Evolutionary conservation across 192 early-diverging fungal species (phyloP).

Genomic region (Geranomyces michiganensis): DNA sequence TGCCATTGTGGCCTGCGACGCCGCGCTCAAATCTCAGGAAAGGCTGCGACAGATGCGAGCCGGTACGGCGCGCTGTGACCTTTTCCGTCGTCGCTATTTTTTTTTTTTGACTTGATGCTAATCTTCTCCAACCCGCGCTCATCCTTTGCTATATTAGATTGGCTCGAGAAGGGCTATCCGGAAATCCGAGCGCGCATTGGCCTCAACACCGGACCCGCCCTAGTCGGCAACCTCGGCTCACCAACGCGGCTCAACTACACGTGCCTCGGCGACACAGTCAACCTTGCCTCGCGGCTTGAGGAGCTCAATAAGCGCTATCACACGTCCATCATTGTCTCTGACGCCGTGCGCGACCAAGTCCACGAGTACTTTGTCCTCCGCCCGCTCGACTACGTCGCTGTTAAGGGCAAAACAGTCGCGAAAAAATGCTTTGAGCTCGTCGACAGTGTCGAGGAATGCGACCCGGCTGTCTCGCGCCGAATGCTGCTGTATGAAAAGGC

Average conservation of each 20-base stretch:
- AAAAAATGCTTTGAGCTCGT: slow-evolving; percentile 34
- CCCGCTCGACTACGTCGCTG: slow-evolving; percentile 36
- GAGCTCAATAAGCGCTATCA: slow-evolving; percentile 40
- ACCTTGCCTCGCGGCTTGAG: slow-evolving; percentile 45
- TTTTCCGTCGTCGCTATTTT: neutral
- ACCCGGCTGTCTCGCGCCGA: slow-evolving; percentile 22
- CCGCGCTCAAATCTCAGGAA: slow-evolving; percentile 33
- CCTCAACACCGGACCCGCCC: slow-evolving; percentile 41
- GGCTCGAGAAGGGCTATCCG: slow-evolving; percentile 30
- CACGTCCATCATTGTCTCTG: slow-evolving; percentile 39
- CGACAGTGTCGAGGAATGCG: slow-evolving; percentile 23
- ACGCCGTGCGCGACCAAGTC: slow-evolving; percentile 33
- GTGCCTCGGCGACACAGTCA: slow-evolving; percentile 48
- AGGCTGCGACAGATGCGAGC: slow-evolving; percentile 20
- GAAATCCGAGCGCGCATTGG: slow-evolving; percentile 43
- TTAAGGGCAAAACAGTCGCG: slow-evolving; percentile 38
- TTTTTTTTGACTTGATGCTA: neutral
- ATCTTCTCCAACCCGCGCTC: neutral
- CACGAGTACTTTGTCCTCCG: slow-evolving; percentile 32
- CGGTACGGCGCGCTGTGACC: slow-evolving; percentile 1
- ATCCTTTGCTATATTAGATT: slow-evolving; percentile 11
- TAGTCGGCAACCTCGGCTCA: slow-evolving; percentile 47
- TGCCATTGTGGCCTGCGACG: slow-evolving; percentile 36
- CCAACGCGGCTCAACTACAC: slow-evolving; percentile 46
- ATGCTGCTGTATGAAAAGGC: slow-evolving; percentile 32